Conservation (phyloP, 2,329 filamentous ascomycete genomes). For the Phialophora expanda region DNA sequence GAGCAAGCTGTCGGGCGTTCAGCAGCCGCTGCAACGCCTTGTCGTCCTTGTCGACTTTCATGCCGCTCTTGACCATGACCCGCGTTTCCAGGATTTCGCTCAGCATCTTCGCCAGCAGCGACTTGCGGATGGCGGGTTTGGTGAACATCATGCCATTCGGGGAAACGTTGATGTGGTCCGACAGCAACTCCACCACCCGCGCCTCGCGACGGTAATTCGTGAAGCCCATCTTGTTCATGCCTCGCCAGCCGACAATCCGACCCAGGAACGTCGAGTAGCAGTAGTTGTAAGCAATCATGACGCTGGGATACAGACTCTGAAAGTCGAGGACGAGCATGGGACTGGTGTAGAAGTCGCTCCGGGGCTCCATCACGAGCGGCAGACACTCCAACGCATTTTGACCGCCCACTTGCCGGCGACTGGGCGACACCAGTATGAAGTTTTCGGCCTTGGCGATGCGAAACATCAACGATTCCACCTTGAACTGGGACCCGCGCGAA, state of each 20-base stretch:
- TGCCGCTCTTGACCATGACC: constrained; percentile 96
- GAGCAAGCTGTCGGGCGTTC: constrained; percentile 89
- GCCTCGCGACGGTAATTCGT: constrained; percentile 80
- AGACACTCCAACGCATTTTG: constrained; percentile 95
- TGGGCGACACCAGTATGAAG: constrained; percentile 87
- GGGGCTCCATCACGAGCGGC: constrained; percentile 95
- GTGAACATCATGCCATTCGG: constrained; percentile 97
- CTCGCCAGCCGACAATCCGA: constrained; percentile 84
- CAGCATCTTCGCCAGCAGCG: constrained; percentile 92
- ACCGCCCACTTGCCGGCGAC: constrained; percentile 84
- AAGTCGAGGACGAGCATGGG: constrained; percentile 93
- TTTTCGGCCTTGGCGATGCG: constrained; percentile 97
- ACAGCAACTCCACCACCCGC: constrained; percentile 74
- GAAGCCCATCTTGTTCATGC: constrained; percentile 92
- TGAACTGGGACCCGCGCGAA: constrained; percentile 93
- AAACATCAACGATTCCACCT: constrained; percentile 98
- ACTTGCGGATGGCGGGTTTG: constrained; percentile 83
- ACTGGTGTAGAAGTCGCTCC: constrained; percentile 90
- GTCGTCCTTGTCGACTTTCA: constrained; percentile 92
- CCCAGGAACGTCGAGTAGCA: constrained; percentile 97
- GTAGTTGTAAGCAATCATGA: constrained; percentile 99
- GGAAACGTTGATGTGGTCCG: constrained; percentile 86
- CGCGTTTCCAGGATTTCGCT: constrained; percentile 93
- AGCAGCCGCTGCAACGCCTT: constrained; percentile 81
- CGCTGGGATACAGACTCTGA: constrained; percentile 91